Conservation (phyloP, 192 early-diverging fungal genomes). For the Lobosporangium transversale region DNA sequence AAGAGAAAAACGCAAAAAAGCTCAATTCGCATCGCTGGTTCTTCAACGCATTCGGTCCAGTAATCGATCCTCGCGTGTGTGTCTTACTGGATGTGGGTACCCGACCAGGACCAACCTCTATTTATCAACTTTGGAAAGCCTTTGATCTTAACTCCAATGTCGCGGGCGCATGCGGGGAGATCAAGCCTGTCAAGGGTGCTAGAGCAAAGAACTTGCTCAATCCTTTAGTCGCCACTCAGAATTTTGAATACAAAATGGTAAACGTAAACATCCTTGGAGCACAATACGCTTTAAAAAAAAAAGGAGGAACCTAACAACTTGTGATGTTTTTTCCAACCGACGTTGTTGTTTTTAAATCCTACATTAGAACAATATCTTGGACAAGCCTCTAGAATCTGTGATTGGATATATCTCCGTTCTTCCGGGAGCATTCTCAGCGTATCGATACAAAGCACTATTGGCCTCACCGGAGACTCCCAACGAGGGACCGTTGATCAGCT, state of each 20-base stretch:
- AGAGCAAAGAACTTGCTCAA: conserved; percentile 71
- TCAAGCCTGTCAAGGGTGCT: conserved; percentile 65
- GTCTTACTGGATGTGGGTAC: conserved; percentile 85
- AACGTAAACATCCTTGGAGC: background rate
- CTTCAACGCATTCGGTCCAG: conserved; percentile 70
- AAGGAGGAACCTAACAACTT: background rate
- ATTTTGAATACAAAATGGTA: conserved; percentile 84
- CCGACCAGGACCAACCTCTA: conserved; percentile 72
- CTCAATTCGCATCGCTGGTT: conserved; percentile 83
- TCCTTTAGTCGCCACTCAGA: conserved; percentile 83
- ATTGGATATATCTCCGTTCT: conserved; percentile 88
- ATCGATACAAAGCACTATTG: conserved; percentile 76
- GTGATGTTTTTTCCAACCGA: too few species aligned
- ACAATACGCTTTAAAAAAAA: background rate
- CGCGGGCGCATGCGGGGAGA: conserved; percentile 88
- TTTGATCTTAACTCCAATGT: conserved; percentile 79
- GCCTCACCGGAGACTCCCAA: conserved; percentile 59
- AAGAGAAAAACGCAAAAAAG: conserved; percentile 91
- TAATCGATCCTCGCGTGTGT: conserved; percentile 67
- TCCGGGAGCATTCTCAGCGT: conserved; percentile 86
- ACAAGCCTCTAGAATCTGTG: conserved; percentile 82
- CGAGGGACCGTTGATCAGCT: conserved; percentile 72
- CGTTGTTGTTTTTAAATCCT: too few species aligned
- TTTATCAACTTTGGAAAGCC: conserved; percentile 85
- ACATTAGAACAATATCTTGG: conserved; percentile 70